Evolutionary conservation across 495 filamentous ascomycete genomes (phyloP), one percentile per base, ranked within the genome.

Genomic region (Neurospora sp.): DNA sequence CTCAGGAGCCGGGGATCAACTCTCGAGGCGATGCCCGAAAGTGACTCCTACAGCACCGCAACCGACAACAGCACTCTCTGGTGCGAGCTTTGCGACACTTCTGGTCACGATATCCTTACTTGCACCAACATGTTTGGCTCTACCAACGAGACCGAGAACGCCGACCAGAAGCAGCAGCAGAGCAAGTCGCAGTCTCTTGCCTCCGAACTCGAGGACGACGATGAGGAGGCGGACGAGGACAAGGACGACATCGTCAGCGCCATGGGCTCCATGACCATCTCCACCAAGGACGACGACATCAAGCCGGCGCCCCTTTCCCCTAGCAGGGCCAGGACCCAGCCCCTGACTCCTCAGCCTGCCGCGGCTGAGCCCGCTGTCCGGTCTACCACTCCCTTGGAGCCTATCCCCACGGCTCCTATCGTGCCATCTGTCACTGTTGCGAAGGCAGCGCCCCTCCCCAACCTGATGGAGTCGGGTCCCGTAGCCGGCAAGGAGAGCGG

Each of bases 61-160:
- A 92, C 91, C 59, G 93, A 92, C 78, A 87, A 84, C 75, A 90
- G 90, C 72, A 86, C 85, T 31, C 86, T 94, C 73, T 97, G 94
- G 93, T 98, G 95, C 83, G 95, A 98, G 82, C 94, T 98, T 70
- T 97, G 95, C 81, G 95, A 98, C 82, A 92, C 91, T 3, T 86
- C 87, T n/a, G 95, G 95, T 18, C 95, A 98, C 76, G 95, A 98
- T 75, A 97, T 98, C 74, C 82, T 98, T 42, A 96, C 90, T 23
- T 98, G 95, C 84, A 93, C 93, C 40, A 96, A 91, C 78, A 93
- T 96, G 89, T 94, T 94, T 78, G 89, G 85, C n/a, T 62, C 54
- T 62, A 35, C 23, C 54, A 62, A 35, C 27, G 54, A 35, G 27
- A 35, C 54, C 27, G 54, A 62, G 54, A 62, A 62, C 54, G 54